Conservation (phyloP, 1,284 basidiomycete species). For the Afroboletus lepidellus region DNA sequence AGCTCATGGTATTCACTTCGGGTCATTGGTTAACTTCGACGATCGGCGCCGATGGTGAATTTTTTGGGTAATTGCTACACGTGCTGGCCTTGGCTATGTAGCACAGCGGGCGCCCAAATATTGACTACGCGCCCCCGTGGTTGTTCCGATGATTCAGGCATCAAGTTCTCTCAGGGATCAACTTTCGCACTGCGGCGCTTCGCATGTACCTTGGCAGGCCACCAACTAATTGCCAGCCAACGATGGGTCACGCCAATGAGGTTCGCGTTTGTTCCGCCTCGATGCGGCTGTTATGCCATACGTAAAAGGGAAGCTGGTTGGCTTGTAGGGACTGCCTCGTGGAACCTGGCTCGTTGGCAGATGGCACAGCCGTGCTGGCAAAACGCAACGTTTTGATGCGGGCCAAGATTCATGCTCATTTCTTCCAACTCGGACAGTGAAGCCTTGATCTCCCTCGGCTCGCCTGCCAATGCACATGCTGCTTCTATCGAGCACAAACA, state of each 20-base stretch:
- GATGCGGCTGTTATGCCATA: not conserved
- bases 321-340: slow-evolving; percentile 16
- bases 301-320: not conserved
- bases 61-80: not conserved
- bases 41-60: not conserved
- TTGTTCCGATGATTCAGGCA: not conserved
- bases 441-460: not conserved
- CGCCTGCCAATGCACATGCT: slow-evolving; percentile 1
- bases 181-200: not conserved
- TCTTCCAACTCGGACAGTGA: not conserved
- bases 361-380: slow-evolving; percentile 1
- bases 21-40: not conserved
- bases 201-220: slow-evolving; percentile 12
- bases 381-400: slow-evolving; percentile 16
- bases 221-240: slow-evolving; percentile 4
- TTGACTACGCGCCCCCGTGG: not conserved
- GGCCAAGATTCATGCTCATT: not conserved
- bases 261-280: not conserved
- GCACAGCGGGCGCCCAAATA: not conserved
- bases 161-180: not conserved
- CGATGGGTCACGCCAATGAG: slow-evolving; percentile 5
- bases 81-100: slow-evolving; percentile 1
- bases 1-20: not conserved
- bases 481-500: not conserved
- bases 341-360: slow-evolving; percentile 24